Conservation (phyloP, 495 filamentous ascomycete genomes). For the Penicillium subrubescens region DNA sequence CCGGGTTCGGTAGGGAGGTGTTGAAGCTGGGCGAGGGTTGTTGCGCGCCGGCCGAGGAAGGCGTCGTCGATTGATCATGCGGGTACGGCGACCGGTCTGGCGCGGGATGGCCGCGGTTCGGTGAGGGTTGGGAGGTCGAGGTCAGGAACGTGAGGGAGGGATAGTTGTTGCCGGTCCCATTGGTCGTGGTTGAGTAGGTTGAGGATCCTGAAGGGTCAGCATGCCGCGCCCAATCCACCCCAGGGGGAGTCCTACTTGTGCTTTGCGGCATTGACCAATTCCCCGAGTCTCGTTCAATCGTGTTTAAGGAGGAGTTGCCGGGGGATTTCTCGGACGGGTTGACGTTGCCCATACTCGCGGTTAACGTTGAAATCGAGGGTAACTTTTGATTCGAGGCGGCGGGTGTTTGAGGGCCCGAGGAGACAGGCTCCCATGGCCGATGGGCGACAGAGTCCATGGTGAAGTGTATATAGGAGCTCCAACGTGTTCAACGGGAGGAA, state of each 20-base stretch:
- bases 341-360: conserved; percentile 41
- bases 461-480: conserved; percentile 1
- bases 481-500: not conserved
- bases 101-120: conserved; percentile 45
- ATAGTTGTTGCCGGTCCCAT: conserved; percentile 51
- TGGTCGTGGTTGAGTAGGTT: conserved; percentile 54
- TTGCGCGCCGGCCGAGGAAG: conserved; percentile 49
- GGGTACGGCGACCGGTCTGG: conserved; percentile 50
- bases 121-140: conserved; percentile 53
- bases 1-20: conserved; percentile 39
- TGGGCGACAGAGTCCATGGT: conserved; percentile 47
- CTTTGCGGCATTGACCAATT: conserved; percentile 57
- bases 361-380: conserved; percentile 51
- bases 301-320: conserved; percentile 49
- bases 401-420: conserved; percentile 42
- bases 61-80: conserved; percentile 45
- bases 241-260: conserved; percentile 41
- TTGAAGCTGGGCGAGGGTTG: conserved; percentile 47
- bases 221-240: conserved; percentile 15
- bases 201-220: conserved; percentile 52
- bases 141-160: conserved; percentile 51
- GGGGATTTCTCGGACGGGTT: conserved; percentile 46
- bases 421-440: conserved; percentile 46
- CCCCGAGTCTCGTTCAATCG: conserved; percentile 52
- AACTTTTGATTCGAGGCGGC: conserved; percentile 46